Percentiles rank a stretch among this genome's conserved stretches.
Evolutionary conservation across 169 alveolate species (phyloP).

Genomic region (Sarcocystis neurona): DNA sequence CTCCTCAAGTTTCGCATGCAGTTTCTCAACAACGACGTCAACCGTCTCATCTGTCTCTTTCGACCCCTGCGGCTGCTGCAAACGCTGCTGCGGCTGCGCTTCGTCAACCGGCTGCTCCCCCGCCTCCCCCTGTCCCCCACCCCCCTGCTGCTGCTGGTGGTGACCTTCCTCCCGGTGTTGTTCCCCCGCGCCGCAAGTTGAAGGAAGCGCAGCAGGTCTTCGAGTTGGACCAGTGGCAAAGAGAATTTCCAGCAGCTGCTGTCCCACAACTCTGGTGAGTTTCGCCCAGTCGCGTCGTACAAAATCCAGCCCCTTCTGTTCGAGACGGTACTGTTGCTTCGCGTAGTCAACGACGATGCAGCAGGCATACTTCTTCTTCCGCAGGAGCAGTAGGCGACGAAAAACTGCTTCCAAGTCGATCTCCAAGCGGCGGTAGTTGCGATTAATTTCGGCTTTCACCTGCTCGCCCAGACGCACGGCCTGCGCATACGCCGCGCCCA

Average conservation of each 20-base stretch:
- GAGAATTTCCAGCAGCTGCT: slow-evolving; percentile 77
- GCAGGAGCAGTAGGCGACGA: slow-evolving; percentile 91
- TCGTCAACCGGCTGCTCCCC: slow-evolving; percentile 55
- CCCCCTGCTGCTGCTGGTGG: slow-evolving; percentile 4
- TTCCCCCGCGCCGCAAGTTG: not conserved
- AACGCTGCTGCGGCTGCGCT: too few species aligned
- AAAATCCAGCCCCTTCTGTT: slow-evolving; percentile 97
- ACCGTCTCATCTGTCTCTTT: slow-evolving; percentile 61
- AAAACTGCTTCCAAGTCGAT: slow-evolving; percentile 98
- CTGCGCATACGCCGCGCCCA: slow-evolving; percentile 74
- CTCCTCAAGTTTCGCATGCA: slow-evolving; percentile 84
- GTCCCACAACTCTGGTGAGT: slow-evolving; percentile 89
- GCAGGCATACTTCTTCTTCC: slow-evolving; percentile 98
- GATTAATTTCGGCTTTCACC: slow-evolving; percentile 88
- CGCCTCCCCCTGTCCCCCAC: not conserved
- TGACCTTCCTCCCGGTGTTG: not conserved
- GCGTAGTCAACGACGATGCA: slow-evolving; percentile 83
- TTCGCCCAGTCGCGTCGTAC: slow-evolving; percentile 98
- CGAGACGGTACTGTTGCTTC: slow-evolving; percentile 78
- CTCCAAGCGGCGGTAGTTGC: slow-evolving; percentile 92
- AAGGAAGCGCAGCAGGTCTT: slow-evolving; percentile 49
- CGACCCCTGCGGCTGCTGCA: slow-evolving; percentile 18
- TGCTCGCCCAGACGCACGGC: slow-evolving; percentile 88
- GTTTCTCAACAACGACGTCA: slow-evolving; percentile 78
- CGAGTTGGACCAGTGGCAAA: slow-evolving; percentile 37